Evolutionary conservation across 2,329 filamentous ascomycete genomes (phyloP).

Genomic region (Colletotrichum simmondsii): DNA sequence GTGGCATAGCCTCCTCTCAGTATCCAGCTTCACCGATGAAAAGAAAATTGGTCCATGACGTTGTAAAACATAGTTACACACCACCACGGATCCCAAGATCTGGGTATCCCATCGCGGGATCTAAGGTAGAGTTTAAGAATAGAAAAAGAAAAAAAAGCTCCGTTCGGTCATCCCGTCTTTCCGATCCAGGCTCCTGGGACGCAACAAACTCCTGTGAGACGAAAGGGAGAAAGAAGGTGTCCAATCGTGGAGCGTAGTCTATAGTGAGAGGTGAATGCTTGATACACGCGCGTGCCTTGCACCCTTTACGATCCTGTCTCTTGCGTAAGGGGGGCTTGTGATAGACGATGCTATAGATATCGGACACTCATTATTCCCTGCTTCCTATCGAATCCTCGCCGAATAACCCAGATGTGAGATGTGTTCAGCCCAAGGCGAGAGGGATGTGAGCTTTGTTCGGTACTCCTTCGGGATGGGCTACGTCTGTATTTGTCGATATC

Average conservation of each 20-base stretch:
- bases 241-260: neutral
- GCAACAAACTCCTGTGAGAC: no score
- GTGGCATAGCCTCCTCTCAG: no score
- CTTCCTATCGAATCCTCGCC: neutral
- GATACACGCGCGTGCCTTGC: neutral
- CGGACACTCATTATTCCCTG: neutral
- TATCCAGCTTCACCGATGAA: no score
- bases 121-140: neutral
- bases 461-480: no score
- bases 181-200: neutral
- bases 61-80: neutral
- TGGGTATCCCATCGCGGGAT: neutral
- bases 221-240: neutral
- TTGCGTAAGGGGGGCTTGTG: neutral
- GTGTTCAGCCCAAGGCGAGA: no score
- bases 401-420: no score
- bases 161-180: neutral
- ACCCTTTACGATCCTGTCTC: neutral
- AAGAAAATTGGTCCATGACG: no score
- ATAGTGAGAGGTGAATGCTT: neutral
- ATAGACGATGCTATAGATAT: neutral
- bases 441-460: no score
- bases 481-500: no score
- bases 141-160: neutral
- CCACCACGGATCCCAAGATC: neutral